Base-by-base conservation (phyloP, 352 stramenopile species). In the Globisporangium barbulae region DNA sequence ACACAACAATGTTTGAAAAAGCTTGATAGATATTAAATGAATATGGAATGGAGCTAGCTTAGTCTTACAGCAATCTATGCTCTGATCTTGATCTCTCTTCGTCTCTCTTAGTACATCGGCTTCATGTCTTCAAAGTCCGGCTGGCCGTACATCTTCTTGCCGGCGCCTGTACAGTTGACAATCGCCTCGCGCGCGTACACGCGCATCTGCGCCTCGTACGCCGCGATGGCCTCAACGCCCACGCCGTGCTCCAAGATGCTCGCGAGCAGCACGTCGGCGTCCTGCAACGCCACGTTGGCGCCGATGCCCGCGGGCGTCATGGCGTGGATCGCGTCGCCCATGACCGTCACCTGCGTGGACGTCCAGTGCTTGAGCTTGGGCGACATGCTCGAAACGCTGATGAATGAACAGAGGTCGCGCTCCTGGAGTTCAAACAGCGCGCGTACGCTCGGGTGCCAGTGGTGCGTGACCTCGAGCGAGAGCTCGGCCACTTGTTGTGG, bases 321-420 rank as follows among this genome's bases (percentile, higher is more conserved):
- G 42, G 58, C 58, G 33, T 64, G 58, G 33, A 64, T 64, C 5
- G 58, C 58, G 9, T 64, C 58, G 6, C 58, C 44, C 58, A 64
- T 35, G 39, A 64, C 17, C 19, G 44, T 64, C 44, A 57, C 44
- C 2, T 47, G 31, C 19, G 58, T 33, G 9, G 58, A 15, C 6
- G 56, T n/a, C 58, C 58, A 64, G 30, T 12, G n/a, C 13, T 39
- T 30, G 17, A 64, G 56, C 5, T 57, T 30, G 9, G 58, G 58
- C 5, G 58, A 57, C 58, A 64, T 64, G 15, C 41, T 64, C 30
- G 58, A 58, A 5, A 58, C 19, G 21, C 44, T 55, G 42, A 57
- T 42, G 45, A 50, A 28, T 0, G 42, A 42, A 19, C 21, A 56
- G 22, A 42, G 10, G 22, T 28, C 15, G 12, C 57, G 15, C 25